phyloP scores from a whole-genome alignment of 352 stramenopile species.

The Plasmopara muralis region DNA sequence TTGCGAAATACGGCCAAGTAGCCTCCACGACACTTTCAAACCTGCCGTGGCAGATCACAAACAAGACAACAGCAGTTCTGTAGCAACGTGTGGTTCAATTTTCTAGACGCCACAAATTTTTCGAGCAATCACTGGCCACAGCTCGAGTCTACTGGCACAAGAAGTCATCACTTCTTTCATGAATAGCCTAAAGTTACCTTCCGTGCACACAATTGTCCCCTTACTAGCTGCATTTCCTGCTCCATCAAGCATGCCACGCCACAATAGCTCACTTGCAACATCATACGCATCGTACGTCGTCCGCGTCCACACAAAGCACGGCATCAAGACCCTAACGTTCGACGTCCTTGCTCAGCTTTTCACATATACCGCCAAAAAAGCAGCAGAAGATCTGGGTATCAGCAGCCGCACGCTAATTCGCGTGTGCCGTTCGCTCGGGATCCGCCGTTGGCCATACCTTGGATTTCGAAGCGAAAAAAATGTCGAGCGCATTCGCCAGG shows the following conservation, averaged over 20 bases:
- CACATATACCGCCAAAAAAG: conserved; percentile 70
- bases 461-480: conserved; percentile 78
- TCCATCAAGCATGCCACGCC: conserved; percentile 9
- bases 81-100: conserved; percentile 9
- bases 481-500: conserved; percentile 66
- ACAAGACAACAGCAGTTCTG: conserved; percentile 11
- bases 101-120: conserved; percentile 7
- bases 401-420: conserved; percentile 72
- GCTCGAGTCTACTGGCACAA: conserved; percentile 9
- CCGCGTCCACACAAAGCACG: conserved; percentile 53
- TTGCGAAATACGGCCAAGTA: conserved; percentile 16
- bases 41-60: conserved; percentile 28
- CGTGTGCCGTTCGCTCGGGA: conserved; percentile 66
- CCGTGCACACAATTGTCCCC: conserved; percentile 16
- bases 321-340: conserved; percentile 77
- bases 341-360: conserved; percentile 61
- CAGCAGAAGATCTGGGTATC: conserved; percentile 66
- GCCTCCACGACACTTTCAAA: conserved; percentile 18
- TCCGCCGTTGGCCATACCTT: conserved; percentile 72
- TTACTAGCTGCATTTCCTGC: conserved; percentile 9
- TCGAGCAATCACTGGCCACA: conserved; percentile 2
- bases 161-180: conserved; percentile 10
- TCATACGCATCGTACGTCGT: conserved; percentile 56
- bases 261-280: conserved; percentile 27
- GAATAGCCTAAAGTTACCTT: conserved; percentile 16